Percentiles rank a stretch among this genome's conserved stretches.
These are phyloP conservation scores for Thalassiosira delicatula DNA, from an alignment of 352 stramenopile species.

Conservation along the genomic window DNA sequence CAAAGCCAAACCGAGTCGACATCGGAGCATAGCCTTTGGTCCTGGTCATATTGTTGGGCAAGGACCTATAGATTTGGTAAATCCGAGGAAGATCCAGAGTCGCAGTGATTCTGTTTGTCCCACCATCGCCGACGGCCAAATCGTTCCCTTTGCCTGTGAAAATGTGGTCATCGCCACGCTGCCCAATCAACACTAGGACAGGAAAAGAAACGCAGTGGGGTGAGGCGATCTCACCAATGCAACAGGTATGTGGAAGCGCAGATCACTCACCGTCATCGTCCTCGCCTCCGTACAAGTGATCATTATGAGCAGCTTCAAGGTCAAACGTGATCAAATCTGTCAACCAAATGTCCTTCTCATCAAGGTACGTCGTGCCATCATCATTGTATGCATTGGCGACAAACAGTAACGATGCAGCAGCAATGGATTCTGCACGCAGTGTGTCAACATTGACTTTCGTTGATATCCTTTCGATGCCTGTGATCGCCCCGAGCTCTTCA, in stretches of 20 bases:
- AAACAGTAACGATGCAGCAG: slow-evolving; percentile 39
- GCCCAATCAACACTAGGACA: slow-evolving; percentile 55
- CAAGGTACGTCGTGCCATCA: slow-evolving; percentile 19
- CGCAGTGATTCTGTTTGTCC: slow-evolving; percentile 25
- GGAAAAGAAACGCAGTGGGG: no score
- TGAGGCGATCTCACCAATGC: no score
- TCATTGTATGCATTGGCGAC: slow-evolving; percentile 34
- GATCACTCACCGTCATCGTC: no score
- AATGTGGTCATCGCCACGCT: slow-evolving; percentile 49
- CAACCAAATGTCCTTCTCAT: slow-evolving; percentile 22
- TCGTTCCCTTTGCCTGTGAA: slow-evolving; percentile 34
- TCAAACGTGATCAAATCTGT: slow-evolving; percentile 45
- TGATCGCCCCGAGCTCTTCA: slow-evolving; percentile 50
- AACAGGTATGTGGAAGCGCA: no score
- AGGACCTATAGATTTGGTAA: slow-evolving; percentile 44
- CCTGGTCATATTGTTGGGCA: slow-evolving; percentile 21
- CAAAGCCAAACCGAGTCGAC: slow-evolving; percentile 29
- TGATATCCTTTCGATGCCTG: slow-evolving; percentile 29
- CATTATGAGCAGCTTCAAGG: slow-evolving; percentile 37
- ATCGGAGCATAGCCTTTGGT: slow-evolving; percentile 13
- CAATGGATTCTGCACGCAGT: slow-evolving; percentile 29
- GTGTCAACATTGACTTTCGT: slow-evolving; percentile 23
- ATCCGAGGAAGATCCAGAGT: slow-evolving; percentile 39
- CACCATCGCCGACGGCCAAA: slow-evolving; percentile 46
- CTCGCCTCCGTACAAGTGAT: slow-evolving; percentile 32